Evolutionary conservation across 1,139 yeast genomes (phyloP), one percentile per base, ranked within the genome.

Genomic region (Yamadazyma siamensis): DNA sequence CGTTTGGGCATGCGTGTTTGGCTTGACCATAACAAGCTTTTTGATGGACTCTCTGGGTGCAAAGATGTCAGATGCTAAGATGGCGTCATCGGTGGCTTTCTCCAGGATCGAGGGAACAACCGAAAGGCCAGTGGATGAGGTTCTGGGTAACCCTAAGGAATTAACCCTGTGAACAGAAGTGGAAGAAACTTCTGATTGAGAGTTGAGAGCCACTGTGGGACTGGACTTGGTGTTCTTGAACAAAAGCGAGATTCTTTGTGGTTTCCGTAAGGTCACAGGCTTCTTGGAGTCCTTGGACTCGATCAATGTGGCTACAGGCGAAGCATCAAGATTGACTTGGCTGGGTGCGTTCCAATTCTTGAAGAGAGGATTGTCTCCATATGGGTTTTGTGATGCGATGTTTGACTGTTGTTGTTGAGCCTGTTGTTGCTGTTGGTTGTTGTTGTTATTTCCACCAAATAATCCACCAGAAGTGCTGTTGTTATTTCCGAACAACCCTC

Each of bases 51-150:
- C 61, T 31, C 76, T 74, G 16, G 88, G 88, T 4, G 82, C 72
- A 52, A 84, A 84, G 5, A 84, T 78, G 33, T 77, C 84, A n/a
- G 86, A 75, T 3, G 82, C 65, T 38, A 83, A 56, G 35, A 85
- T 80, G 3, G 87, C 80, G 29, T 74, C 71, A 52, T 61, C 56
- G n/a, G 52, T 40, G 7, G 34, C 22, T 21, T 18, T 27, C 9
- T 27, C 21, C 9, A 29, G 19, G 12, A 16, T 14, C 6, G 23
- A 13, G 7, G 15, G 14, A 12, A 23, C 11, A 10, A 23, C 13
- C 3, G 23, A 13, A 15, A 23, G 15, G n/a, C 19, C 13, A 10
- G 22, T 15, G 3, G 32, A 14, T 13, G 35, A 13, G n/a, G 10
- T 12, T 18, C 35, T 25, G 21, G 26, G 21, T 9, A 31, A 17